Evolutionary conservation across 2,329 filamentous ascomycete genomes (phyloP), one percentile per base, ranked within the genome.

Genomic region (Triangularia setosa): DNA sequence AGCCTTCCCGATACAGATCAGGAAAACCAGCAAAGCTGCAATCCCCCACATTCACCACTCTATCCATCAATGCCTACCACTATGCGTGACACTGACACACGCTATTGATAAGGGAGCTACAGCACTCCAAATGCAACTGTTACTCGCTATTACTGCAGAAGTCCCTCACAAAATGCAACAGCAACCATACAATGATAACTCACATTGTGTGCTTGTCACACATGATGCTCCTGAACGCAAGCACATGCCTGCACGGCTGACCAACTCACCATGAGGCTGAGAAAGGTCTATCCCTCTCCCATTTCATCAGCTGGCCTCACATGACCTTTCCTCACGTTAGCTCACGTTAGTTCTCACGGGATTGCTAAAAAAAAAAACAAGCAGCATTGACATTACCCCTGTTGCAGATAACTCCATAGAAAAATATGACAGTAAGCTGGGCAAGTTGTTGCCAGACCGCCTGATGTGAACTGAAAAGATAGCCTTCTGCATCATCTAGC

Each of bases 261-360:
- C 40, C 40, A 48, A 48, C 40, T n/a, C 14, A 40, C 18, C n/a
- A n/a, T n/a, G n/a, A n/a, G n/a, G n/a, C n/a, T n/a, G n/a, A n/a
- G n/a, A n/a, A n/a, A n/a, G n/a, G n/a, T n/a, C n/a, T n/a, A n/a
- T n/a, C n/a, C n/a, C n/a, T n/a, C n/a, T n/a, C n/a, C n/a, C n/a
- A n/a, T n/a, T n/a, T n/a, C n/a, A n/a, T n/a, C n/a, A n/a, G n/a
- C n/a, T 35, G 24, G 59, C 21, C 65, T 64, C 65, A 66, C 64
- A 62, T 66, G 65, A 66, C 60, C 56, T 40, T 44, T 57, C 59
- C 54, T 60, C 55, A 53, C 54, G 61, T 61, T 63, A 53, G 55
- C 57, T 59, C 57, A 59, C 57, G 57, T 40, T 35, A 59, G 21
- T 40, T 59, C 23, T 59, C 28, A 58, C 28, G 52, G 23, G 52